Evolutionary conservation across 2,329 filamentous ascomycete genomes (phyloP), one percentile per base, ranked within the genome.

Genomic region (Monosporascus cannonballus): DNA sequence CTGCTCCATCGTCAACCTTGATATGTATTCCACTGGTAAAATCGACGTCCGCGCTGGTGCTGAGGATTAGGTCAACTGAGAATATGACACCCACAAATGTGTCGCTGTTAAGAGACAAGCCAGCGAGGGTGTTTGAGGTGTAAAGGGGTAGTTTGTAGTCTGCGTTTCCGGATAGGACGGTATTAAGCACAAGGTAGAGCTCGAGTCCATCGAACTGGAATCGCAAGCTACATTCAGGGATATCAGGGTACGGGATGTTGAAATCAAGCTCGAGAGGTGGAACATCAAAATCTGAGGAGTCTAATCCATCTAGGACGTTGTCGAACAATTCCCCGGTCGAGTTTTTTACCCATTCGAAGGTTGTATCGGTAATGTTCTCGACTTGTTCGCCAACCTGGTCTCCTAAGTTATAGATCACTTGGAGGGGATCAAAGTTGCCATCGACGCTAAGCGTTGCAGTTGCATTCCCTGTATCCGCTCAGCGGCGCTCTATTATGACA

Each of bases 1-100:
- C 63, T 1, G 80, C 60, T 0, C 73, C 73, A 44, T 83, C 75
- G 3, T 83, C 74, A 0, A 83, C 64, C 49, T 73, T 72, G 50
- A 84, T 69, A 56, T 84, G 80, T 36, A 85, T 76, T 0, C 81
- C 81, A 18, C 69, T 77, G 48, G 69, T 76, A 14, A 84, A 75
- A 27, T 76, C 72, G 22, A 83, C 68, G 42, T 73, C 66, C 0
- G 69, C 69, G 2, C 79, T 69, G 0, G 72, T 73, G 15, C 65
- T 73, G 25, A 84, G 59, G 24, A 84, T 76, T 17, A 84, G 65
- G 50, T 83, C 79, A 1, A 81, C 64, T 0, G 69, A 67, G 42
- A 80, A 74, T 1, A 79, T 62, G 1, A 77, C 64, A 0, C 80
- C 80, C 0, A 80, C 54, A 22, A 73, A 63, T 0, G 77, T 55